These are phyloP conservation scores for Murraya paniculata DNA, from an alignment of 345 rosid genomes.

Conservation along the genomic window DNA sequence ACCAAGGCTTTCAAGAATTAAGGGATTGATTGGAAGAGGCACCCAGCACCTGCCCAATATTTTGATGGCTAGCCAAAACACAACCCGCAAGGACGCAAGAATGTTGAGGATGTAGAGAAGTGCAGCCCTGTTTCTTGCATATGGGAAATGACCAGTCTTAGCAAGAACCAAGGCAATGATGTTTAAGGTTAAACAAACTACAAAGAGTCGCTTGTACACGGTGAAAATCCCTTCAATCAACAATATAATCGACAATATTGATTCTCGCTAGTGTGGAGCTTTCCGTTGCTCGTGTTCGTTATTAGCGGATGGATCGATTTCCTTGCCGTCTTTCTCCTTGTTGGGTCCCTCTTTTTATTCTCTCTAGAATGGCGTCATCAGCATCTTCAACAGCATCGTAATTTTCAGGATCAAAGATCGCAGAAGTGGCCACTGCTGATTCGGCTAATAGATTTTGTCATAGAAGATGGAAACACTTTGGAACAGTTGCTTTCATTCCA, in stretches of 20 bases:
- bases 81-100: slow-evolving; percentile 50
- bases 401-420: slow-evolving; percentile 45
- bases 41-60: slow-evolving; percentile 57
- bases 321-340: slow-evolving; percentile 20
- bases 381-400: slow-evolving; percentile 26
- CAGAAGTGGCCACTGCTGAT: slow-evolving; percentile 68
- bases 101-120: slow-evolving; percentile 72
- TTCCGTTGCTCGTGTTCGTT: slow-evolving; percentile 38
- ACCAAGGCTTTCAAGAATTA: slow-evolving; percentile 69
- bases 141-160: slow-evolving; percentile 52
- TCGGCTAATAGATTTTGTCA: slow-evolving; percentile 43
- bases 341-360: slow-evolving; percentile 44
- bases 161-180: slow-evolving; percentile 52
- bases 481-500: slow-evolving; percentile 39
- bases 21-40: slow-evolving; percentile 57
- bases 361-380: slow-evolving; percentile 6
- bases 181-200: slow-evolving; percentile 45
- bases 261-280: slow-evolving; percentile 39
- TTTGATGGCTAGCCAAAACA: slow-evolving; percentile 58
- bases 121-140: slow-evolving; percentile 62
- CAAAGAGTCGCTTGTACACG: slow-evolving; percentile 72
- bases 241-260: slow-evolving; percentile 64
- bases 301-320: slow-evolving; percentile 23
- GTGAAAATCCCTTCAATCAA: slow-evolving; percentile 84
- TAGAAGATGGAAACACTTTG: slow-evolving; percentile 37